A percentile compares a stretch with the other conserved stretches of the same genome.
These are phyloP conservation scores for Globisporangium echinulatum DNA, from an alignment of 352 stramenopile genomes.

Conservation along the genomic window DNA sequence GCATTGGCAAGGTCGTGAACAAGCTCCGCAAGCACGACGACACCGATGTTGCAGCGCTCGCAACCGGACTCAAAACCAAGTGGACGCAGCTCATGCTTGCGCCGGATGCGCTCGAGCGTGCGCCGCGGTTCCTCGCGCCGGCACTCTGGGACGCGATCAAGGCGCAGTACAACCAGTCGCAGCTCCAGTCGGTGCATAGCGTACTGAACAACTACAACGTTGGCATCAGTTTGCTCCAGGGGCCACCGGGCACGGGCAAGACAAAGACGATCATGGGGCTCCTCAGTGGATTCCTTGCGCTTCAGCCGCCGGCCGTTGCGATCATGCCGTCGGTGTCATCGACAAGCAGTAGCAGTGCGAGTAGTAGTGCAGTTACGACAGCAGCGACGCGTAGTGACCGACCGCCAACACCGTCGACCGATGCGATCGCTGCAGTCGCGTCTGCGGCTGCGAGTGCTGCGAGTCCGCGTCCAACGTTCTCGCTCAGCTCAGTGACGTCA, in stretches of 20 bases:
- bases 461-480: conserved; percentile 45
- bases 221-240: conserved; percentile 89
- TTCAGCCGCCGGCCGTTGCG: conserved; percentile 45
- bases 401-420: neutral
- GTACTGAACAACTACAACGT: conserved; percentile 84
- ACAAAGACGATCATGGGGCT: conserved; percentile 90
- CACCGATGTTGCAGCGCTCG: conserved; percentile 32
- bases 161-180: conserved; percentile 78
- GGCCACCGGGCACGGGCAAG: conserved; percentile 93
- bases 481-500: conserved; percentile 39
- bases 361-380: neutral
- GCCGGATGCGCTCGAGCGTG: conserved; percentile 44
- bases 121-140: conserved; percentile 52
- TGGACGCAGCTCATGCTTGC: conserved; percentile 75
- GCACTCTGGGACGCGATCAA: conserved; percentile 74
- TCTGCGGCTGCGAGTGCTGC: conserved; percentile 28
- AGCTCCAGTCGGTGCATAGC: conserved; percentile 83
- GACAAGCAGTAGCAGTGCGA: too few species aligned
- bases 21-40: conserved; percentile 78
- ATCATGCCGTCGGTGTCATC: conserved; percentile 21
- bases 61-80: conserved; percentile 61
- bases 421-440: neutral
- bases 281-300: conserved; percentile 64
- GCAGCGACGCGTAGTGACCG: neutral
- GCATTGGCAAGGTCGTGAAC: conserved; percentile 81